A percentile compares a stretch with the other conserved stretches of the same genome.
Conservation (phyloP, 2,329 filamentous ascomycete species). For the Aschersonia sp. region DNA sequence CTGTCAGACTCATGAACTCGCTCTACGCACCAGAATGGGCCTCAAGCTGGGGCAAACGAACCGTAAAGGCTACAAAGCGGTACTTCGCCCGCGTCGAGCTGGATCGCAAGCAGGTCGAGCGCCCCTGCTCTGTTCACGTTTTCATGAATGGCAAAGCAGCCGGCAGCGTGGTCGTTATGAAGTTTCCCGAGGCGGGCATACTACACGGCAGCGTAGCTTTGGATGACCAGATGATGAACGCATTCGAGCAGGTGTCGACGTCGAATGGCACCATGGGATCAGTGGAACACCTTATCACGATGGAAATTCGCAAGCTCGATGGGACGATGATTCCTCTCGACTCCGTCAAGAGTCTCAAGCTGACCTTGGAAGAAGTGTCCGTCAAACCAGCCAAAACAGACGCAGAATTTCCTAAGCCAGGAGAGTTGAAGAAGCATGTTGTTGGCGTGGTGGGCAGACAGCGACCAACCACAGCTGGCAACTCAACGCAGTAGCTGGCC, state of each 20-base stretch:
- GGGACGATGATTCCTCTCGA: conserved; percentile 13
- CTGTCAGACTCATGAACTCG: conserved; percentile 17
- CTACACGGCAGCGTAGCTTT: conserved; percentile 22
- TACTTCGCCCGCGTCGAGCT: conserved; percentile 21
- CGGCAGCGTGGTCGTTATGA: conserved; percentile 21
- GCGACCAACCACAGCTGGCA: neutral
- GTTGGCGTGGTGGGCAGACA: neutral
- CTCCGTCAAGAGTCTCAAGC: conserved; percentile 19
- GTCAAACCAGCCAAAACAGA: conserved; percentile 11
- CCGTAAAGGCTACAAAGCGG: conserved; percentile 8
- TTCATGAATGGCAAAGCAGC: conserved; percentile 17
- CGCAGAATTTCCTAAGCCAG: conserved; percentile 14
- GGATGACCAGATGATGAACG: conserved; percentile 22
- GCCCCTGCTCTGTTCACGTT: conserved; percentile 19
- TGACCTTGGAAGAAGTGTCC: conserved; percentile 20
- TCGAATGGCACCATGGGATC: conserved; percentile 1
- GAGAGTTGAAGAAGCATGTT: conserved; percentile 2
- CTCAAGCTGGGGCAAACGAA: neutral
- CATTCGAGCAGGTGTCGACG: neutral
- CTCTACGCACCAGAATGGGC: conserved; percentile 11
- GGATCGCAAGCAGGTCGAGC: conserved; percentile 18
- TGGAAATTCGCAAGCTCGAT: conserved; percentile 12
- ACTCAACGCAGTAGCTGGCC: neutral
- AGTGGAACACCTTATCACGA: conserved; percentile 1
- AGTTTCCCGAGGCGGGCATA: conserved; percentile 16